These are phyloP conservation scores for Russula brevipes DNA, from an alignment of 768 basidiomycete genomes.

Conservation along the genomic window DNA sequence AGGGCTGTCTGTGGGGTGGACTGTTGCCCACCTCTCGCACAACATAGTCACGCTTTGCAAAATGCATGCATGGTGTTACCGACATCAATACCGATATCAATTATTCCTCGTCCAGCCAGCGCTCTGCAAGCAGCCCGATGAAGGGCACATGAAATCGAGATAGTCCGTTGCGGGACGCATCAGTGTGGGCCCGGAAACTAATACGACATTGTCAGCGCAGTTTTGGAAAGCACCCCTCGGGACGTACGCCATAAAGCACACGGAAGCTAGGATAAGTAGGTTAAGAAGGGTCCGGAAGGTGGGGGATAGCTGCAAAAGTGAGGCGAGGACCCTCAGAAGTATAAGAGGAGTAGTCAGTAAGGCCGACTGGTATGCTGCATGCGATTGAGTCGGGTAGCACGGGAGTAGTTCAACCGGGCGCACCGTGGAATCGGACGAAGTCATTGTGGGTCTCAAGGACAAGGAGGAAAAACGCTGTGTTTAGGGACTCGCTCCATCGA, in stretches of 20 bases:
- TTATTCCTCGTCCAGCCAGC: constrained; percentile 64
- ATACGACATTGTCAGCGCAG: background rate
- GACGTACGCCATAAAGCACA: constrained; percentile 55
- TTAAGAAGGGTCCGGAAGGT: constrained; percentile 50
- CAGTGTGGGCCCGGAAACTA: constrained; percentile 49
- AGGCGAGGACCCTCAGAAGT: constrained; percentile 48
- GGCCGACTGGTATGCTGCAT: constrained; percentile 72
- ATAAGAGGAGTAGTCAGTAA: constrained; percentile 61
- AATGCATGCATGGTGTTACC: background rate
- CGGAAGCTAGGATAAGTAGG: constrained; percentile 39
- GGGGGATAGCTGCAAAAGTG: constrained; percentile 47
- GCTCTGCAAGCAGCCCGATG: constrained; percentile 60
- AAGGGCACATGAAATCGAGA: constrained; percentile 55
- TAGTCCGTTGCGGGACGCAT: constrained; percentile 49
- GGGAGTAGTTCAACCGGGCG: constrained; percentile 25
- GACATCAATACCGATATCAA: background rate
- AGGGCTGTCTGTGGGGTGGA: background rate
- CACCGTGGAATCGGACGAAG: constrained; percentile 74
- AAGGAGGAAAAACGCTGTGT: constrained; percentile 54
- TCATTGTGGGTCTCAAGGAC: constrained; percentile 75
- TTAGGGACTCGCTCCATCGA: constrained; percentile 55
- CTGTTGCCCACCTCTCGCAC: background rate
- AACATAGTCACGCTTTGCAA: background rate
- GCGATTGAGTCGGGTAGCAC: constrained; percentile 13
- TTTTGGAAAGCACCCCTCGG: background rate